These are phyloP conservation scores for Suillus subluteus DNA, from an alignment of 768 basidiomycete species.

Conservation along the genomic window DNA sequence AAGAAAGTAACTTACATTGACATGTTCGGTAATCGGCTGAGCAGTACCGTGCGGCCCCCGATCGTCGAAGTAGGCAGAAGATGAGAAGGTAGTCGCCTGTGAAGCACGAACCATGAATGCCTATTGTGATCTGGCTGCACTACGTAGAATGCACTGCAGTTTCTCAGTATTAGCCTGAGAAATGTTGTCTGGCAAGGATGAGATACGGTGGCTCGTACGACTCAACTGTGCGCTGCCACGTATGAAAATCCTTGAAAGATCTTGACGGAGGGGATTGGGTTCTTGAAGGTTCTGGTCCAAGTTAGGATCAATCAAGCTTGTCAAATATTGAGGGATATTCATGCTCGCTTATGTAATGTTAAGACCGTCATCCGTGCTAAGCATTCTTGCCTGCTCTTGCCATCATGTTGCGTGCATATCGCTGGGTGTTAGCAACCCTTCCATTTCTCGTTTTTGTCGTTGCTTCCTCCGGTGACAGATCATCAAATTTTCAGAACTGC, in stretches of 20 bases:
- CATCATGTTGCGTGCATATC: constrained; percentile 15
- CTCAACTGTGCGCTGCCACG: neutral
- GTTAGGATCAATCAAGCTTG: neutral
- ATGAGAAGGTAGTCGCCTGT: constrained; percentile 65
- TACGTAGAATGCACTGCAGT: neutral
- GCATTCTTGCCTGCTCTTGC: neutral
- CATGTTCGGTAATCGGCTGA: constrained; percentile 77
- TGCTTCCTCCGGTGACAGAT: constrained; percentile 39
- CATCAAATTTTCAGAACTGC: constrained; percentile 40
- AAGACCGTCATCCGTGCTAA: neutral
- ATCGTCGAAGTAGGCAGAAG: constrained; percentile 76
- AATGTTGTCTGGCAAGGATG: neutral
- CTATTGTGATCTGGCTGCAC: neutral
- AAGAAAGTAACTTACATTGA: constrained; percentile 57
- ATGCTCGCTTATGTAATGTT: constrained; percentile 2
- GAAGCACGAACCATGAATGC: constrained; percentile 39
- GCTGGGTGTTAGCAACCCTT: constrained; percentile 14
- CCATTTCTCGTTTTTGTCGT: constrained; percentile 15
- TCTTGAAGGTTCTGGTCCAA: constrained; percentile 1
- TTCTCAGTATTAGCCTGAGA: neutral
- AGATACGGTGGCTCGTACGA: neutral
- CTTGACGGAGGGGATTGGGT: neutral
- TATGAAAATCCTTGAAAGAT: neutral
- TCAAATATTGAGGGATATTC: neutral
- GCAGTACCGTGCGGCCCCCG: constrained; percentile 71